Evolutionary conservation across 768 basidiomycete species (phyloP).

Genomic region (Mrakia frigida): DNA sequence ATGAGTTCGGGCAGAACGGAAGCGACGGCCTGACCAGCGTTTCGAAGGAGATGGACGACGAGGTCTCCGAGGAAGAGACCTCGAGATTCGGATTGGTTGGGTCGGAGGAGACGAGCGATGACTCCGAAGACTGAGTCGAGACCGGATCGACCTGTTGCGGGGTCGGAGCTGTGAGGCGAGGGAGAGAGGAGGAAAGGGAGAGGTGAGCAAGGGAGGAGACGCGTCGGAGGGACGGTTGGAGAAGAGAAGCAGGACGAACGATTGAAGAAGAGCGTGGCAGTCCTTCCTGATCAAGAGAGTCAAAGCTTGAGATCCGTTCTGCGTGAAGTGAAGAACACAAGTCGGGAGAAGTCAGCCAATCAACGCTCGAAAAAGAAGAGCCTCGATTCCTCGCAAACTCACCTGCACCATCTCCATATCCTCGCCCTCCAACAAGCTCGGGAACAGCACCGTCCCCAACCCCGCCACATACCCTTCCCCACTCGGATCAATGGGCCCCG

Average conservation of each 20-base stretch:
- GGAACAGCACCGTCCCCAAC: slow-evolving; percentile 55
- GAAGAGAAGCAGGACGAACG: slow-evolving; percentile 46
- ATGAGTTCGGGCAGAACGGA: slow-evolving; percentile 83
- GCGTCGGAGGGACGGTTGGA: not conserved
- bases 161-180: slow-evolving; percentile 38
- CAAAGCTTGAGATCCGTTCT: slow-evolving; percentile 79
- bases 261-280: slow-evolving; percentile 68
- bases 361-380: not conserved
- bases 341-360: not conserved
- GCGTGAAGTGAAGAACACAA: not conserved
- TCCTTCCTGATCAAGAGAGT: slow-evolving; percentile 85
- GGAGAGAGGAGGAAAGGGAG: not conserved
- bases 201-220: not conserved
- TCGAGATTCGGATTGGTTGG: slow-evolving; percentile 77
- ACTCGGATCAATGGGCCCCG: slow-evolving; percentile 49
- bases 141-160: slow-evolving; percentile 63
- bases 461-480: slow-evolving; percentile 68
- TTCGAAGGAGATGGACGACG: slow-evolving; percentile 83
- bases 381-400: slow-evolving; percentile 19
- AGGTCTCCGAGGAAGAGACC: slow-evolving; percentile 91
- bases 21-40: slow-evolving; percentile 69
- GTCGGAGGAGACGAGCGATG: slow-evolving; percentile 68
- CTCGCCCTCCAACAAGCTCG: slow-evolving; percentile 70
- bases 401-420: slow-evolving; percentile 67
- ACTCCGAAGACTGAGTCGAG: slow-evolving; percentile 68